Evolutionary conservation across 78 protist species (phyloP).

Genomic region (Dictyostelium firmibasis): DNA sequence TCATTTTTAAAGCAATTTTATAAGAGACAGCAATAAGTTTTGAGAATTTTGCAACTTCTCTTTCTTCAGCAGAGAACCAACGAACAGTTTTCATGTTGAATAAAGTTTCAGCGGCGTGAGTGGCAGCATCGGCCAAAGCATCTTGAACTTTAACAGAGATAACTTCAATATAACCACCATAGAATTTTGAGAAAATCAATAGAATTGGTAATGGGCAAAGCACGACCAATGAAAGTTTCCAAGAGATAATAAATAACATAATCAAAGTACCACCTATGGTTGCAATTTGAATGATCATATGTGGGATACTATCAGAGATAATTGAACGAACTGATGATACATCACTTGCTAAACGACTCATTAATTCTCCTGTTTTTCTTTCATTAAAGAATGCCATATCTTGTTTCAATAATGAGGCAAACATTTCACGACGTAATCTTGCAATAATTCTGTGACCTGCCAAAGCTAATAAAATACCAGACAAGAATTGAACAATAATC

Average conservation of each 20-base stretch:
- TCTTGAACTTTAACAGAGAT: conserved; percentile 80
- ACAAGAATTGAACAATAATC: conserved; percentile 46
- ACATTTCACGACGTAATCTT: conserved; percentile 68
- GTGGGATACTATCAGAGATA: conserved; percentile 55
- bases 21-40: conserved; percentile 5
- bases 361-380: conserved; percentile 90
- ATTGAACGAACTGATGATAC: conserved; percentile 54
- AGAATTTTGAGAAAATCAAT: conserved; percentile 35
- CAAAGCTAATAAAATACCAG: conserved; percentile 54
- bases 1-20: conserved; percentile 53
- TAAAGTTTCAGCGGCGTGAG: conserved; percentile 55
- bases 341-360: conserved; percentile 89
- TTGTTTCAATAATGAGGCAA: conserved; percentile 33
- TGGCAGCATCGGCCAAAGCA: conserved; percentile 80
- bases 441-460: conserved; percentile 81
- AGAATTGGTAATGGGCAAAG: conserved; percentile 59
- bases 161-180: conserved; percentile 54
- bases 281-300: conserved; percentile 41
- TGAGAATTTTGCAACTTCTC: background rate
- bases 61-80: conserved; percentile 79
- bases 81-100: conserved; percentile 85
- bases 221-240: conserved; percentile 58
- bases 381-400: conserved; percentile 93
- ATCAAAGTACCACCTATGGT: conserved; percentile 34
- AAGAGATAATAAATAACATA: conserved; percentile 63